phyloP scores from a whole-genome alignment of 208 protist species.

The Leishmania amazonensis region DNA sequence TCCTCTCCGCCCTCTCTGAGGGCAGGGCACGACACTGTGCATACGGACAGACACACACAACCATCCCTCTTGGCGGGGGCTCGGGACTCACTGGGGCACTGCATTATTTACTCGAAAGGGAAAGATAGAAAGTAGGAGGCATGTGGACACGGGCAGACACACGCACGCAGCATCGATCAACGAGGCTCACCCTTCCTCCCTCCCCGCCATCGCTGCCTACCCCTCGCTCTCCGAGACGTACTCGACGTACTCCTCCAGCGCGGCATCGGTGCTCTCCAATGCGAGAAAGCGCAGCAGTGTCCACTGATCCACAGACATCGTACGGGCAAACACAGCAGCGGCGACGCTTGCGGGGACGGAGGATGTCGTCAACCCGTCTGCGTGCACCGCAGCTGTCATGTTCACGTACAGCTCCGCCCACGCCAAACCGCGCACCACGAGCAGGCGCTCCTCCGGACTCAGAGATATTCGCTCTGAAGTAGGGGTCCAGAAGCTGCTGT shows the following conservation, averaged over 20 bases:
- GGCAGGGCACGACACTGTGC: background rate
- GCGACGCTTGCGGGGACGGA: conserved; percentile 19
- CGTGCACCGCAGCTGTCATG: background rate
- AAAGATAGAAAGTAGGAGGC: background rate
- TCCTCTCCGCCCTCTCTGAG: background rate
- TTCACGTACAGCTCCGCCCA: conserved; percentile 73
- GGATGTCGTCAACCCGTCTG: background rate
- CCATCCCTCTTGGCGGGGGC: background rate
- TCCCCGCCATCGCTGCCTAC: background rate
- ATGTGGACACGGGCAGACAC: background rate
- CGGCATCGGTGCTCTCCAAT: conserved; percentile 51
- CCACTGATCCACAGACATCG: conserved; percentile 50
- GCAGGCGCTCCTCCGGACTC: conserved; percentile 8
- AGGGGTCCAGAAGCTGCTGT: conserved; percentile 24
- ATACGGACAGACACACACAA: background rate
- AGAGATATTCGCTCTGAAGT: background rate
- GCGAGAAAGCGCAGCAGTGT: conserved; percentile 61
- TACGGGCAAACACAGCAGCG: conserved; percentile 43
- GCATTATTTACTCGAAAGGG: conserved; percentile 4
- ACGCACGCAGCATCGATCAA: background rate
- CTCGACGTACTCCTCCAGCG: conserved; percentile 49
- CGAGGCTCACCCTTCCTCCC: background rate
- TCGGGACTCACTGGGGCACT: background rate
- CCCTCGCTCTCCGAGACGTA: conserved; percentile 17
- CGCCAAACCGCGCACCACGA: conserved; percentile 61